These are phyloP conservation scores for Hysterangium stoloniferum DNA, from an alignment of 768 basidiomycete genomes.

Conservation along the genomic window DNA sequence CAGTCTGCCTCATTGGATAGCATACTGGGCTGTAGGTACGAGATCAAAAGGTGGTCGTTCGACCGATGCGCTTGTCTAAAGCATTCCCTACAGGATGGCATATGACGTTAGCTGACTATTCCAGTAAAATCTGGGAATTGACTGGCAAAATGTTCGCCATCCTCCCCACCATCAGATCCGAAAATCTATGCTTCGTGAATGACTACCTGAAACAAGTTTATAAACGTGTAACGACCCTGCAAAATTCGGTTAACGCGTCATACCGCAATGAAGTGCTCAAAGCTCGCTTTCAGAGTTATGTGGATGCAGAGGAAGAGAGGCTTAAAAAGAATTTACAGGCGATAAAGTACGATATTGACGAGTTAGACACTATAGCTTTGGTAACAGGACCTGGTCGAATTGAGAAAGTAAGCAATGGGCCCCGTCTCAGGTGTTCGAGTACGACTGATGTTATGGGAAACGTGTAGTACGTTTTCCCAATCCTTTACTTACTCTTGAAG, in stretches of 20 bases:
- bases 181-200: not conserved
- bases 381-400: conserved; percentile 20
- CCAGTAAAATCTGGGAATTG: not conserved
- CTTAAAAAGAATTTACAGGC: conserved; percentile 17
- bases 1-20: conserved; percentile 25
- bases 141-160: not conserved
- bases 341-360: conserved; percentile 24
- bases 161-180: not conserved
- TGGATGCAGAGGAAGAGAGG: conserved; percentile 20
- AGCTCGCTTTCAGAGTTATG: conserved; percentile 7
- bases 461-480: conserved; percentile 15
- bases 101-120: not conserved
- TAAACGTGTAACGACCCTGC: not conserved
- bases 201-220: not conserved
- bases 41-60: not conserved
- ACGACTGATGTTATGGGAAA: no score
- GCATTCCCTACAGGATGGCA: not conserved
- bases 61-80: not conserved
- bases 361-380: conserved; percentile 20
- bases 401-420: conserved; percentile 20
- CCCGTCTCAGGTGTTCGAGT: not conserved
- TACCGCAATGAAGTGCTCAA: not conserved
- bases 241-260: not conserved
- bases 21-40: conserved; percentile 24
- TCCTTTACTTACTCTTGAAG: conserved; percentile 13